These are phyloP conservation scores for Hypoxylon sp. DNA, from an alignment of 2,329 filamentous ascomycete genomes.

Conservation along the genomic window DNA sequence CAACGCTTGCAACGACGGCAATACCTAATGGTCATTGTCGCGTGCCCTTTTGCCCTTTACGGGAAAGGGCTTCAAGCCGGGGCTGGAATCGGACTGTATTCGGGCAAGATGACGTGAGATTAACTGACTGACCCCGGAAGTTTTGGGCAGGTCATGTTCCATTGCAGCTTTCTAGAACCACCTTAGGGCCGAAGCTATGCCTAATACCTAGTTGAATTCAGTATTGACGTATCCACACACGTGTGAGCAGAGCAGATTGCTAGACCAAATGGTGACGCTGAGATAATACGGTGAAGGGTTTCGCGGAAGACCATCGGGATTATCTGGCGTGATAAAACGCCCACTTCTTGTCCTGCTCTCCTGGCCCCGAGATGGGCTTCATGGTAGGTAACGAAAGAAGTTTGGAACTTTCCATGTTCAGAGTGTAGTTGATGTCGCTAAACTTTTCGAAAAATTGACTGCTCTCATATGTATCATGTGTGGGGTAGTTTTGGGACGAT, in stretches of 20 bases:
- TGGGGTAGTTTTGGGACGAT: neutral
- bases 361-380: neutral
- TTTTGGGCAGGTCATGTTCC: neutral
- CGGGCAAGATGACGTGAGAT: constrained; percentile 23
- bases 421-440: neutral
- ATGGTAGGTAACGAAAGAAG: neutral
- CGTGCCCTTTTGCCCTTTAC: constrained; percentile 6
- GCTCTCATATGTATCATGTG: neutral
- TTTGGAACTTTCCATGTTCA: neutral
- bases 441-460: neutral
- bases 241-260: neutral
- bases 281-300: neutral
- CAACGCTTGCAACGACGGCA: neutral
- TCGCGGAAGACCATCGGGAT: neutral
- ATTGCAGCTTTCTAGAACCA: constrained; percentile 16
- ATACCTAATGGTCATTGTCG: neutral
- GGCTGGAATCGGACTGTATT: neutral
- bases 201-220: neutral
- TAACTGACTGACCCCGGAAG: constrained; percentile 1
- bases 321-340: neutral
- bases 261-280: neutral
- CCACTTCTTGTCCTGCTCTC: neutral
- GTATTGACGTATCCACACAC: neutral
- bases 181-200: neutral
- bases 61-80: neutral